phyloP scores from a whole-genome alignment of 805 yeast species.

The Yueomyces sinensis region DNA sequence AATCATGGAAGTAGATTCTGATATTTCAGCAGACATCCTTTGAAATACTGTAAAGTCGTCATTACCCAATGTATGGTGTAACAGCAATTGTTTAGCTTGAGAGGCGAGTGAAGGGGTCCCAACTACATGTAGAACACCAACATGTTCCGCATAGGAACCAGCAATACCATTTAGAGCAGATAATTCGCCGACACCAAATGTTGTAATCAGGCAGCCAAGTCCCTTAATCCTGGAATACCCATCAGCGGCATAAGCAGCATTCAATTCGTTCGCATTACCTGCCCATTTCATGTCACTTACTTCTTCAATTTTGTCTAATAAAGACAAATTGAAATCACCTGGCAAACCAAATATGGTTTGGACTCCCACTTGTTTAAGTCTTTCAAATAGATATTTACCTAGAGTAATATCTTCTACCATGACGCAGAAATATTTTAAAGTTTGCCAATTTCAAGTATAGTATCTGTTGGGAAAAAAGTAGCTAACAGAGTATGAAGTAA shows the following conservation, averaged over 20 bases:
- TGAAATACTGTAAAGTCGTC: conserved; percentile 60
- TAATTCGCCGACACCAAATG: conserved; percentile 84
- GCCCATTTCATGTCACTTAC: conserved; percentile 72
- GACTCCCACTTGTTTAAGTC: conserved; percentile 58
- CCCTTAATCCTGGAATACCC: conserved; percentile 77
- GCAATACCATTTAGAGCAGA: conserved; percentile 75
- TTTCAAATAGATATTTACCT: conserved; percentile 66
- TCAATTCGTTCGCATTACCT: conserved; percentile 80
- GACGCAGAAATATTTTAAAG: no score
- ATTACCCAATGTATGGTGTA: conserved; percentile 68
- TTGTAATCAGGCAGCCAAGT: conserved; percentile 57
- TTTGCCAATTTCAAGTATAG: no score
- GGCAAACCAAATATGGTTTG: conserved; percentile 68
- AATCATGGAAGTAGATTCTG: conserved; percentile 44
- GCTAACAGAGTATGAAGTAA: no score
- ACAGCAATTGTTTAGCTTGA: conserved; percentile 49
- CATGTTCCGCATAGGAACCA: conserved; percentile 80
- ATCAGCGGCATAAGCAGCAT: conserved; percentile 73
- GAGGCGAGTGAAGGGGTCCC: conserved; percentile 72
- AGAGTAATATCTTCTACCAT: conserved; percentile 48
- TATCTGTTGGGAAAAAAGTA: no score
- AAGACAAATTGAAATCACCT: conserved; percentile 64
- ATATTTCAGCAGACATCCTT: conserved; percentile 53
- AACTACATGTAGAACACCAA: conserved; percentile 69
- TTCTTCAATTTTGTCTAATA: conserved; percentile 58